Evolutionary conservation across 768 basidiomycete species (phyloP).

Genomic region (Auriscalpium vulgare): DNA sequence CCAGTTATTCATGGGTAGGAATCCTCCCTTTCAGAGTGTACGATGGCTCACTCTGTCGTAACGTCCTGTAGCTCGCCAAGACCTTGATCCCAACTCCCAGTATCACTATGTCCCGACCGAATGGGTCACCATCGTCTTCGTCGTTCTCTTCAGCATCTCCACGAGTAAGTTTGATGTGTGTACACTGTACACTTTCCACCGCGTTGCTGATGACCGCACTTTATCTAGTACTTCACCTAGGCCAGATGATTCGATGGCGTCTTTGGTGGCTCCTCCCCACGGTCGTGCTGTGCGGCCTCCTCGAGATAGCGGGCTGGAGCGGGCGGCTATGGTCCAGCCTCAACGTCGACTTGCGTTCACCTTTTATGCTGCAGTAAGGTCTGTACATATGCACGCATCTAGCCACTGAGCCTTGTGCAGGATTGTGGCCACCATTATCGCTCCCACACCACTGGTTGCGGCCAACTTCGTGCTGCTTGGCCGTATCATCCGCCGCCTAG

Average conservation of each 20-base stretch:
- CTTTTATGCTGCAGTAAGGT: constrained; percentile 35
- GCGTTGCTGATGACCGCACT: background rate
- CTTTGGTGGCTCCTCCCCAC: constrained; percentile 31
- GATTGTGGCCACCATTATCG: constrained; percentile 24
- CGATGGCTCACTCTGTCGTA: too few species aligned
- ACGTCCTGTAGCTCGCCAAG: too few species aligned
- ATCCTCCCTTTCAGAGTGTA: too few species aligned
- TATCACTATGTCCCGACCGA: constrained; percentile 8
- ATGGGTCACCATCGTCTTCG: constrained; percentile 3
- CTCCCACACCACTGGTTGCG: constrained; percentile 16
- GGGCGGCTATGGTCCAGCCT: constrained; percentile 28
- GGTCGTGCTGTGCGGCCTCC: constrained; percentile 22
- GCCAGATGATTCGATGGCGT: constrained; percentile 21
- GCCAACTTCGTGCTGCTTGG: constrained; percentile 16
- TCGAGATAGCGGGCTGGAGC: constrained; percentile 32
- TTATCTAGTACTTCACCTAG: constrained; percentile 18
- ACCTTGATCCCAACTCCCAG: too few species aligned
- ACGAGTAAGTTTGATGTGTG: background rate
- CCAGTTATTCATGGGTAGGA: too few species aligned
- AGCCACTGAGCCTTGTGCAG: constrained; percentile 4
- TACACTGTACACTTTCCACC: background rate
- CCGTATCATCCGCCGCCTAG: constrained; percentile 9
- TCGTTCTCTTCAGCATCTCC: background rate
- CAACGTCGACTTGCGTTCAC: constrained; percentile 15
- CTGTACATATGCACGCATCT: background rate